These are phyloP conservation scores for button mushroom (Agaricus bisporus) DNA, from an alignment of 768 basidiomycete species.

Conservation along the genomic window DNA sequence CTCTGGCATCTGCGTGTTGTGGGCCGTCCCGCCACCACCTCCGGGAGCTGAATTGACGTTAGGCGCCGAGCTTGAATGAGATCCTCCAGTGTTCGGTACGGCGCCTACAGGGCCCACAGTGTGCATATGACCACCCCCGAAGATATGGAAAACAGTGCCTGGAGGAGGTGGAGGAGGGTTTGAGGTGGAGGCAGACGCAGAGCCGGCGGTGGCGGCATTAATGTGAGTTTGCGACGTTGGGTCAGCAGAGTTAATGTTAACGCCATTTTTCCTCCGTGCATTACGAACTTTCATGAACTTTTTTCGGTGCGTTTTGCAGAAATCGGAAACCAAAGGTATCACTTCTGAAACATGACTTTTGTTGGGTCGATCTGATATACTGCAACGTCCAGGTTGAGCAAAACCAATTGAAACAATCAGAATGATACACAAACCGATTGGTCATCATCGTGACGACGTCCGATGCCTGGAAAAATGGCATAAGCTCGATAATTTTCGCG, in stretches of 20 bases:
- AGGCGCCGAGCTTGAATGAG: not conserved
- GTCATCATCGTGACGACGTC: conserved; percentile 58
- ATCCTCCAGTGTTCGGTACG: not conserved
- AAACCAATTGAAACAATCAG: not conserved
- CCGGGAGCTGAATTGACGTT: not conserved
- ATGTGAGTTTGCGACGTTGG: not conserved
- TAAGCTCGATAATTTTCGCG: conserved; percentile 36
- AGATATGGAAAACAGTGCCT: not conserved
- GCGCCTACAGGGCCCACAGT: not conserved
- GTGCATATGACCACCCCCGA: not conserved
- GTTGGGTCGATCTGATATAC: conserved; percentile 48
- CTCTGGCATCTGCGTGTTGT: conserved; percentile 8
- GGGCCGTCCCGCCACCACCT: not conserved
- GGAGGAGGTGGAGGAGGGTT: not conserved
- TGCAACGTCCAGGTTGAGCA: conserved; percentile 16
- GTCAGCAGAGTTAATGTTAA: not conserved
- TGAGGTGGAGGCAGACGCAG: not conserved
- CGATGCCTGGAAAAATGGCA: conserved; percentile 48
- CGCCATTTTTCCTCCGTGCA: conserved; percentile 12
- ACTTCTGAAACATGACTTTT: conserved; percentile 49
- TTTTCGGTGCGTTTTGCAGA: conserved; percentile 46
- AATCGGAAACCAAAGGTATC: conserved; percentile 38
- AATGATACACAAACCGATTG: conserved; percentile 31
- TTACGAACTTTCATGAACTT: conserved; percentile 20
- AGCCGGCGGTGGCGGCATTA: not conserved